Base-by-base conservation (phyloP, 805 yeast genomes). In the Kuraishia ogatae region DNA sequence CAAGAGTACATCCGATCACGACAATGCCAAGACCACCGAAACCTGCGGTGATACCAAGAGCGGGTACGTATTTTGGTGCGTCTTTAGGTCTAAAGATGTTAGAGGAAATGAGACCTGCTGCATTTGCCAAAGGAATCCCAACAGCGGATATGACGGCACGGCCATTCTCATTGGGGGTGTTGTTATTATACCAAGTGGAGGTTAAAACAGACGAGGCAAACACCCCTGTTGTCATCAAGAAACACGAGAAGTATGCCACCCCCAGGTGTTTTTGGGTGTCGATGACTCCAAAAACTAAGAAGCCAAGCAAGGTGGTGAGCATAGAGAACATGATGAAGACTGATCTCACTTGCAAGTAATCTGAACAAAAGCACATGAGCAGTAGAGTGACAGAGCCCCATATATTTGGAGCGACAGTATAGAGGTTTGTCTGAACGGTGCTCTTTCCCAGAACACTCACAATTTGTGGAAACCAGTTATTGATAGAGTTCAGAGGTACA, bases 31-130 rank as follows among this genome's bases (percentile, higher is more conserved):
- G 73, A 23, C 74, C 74, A 49, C 78, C 77, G 53, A 74, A 74
- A 7, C 76, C 78, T 50, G 82, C 73, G 51, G 77, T 71, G 54
- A 76, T 76, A 52, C 72, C 69, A 43, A 80, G 70, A n/a, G 84
- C 84, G 1, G 79, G 80, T 49, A 62, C 68, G 59, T 79, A 81
- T 47, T 72, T 75, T 17, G 85, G 85, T 17, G 82, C 76, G 62
- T 79, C 83, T 55, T 73, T 72, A 11, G 77, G 61, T 55, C 78
- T 67, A 65, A 80, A 81, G 48, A 80, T 75, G 58, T 74, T 79
- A 24, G 81, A 72, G 3, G 84, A 73, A 51, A 81, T 76, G 56
- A 81, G 74, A 55, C 84, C 84, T 50, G 83, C 83, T 48, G 80
- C 75, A 59, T 81, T 81, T 21, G 83, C 84, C 55, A 80, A 70